Percentiles rank a stretch among this genome's conserved stretches.
These are phyloP conservation scores for Volvariella surrecta DNA, from an alignment of 1,284 basidiomycete genomes.

Conservation along the genomic window DNA sequence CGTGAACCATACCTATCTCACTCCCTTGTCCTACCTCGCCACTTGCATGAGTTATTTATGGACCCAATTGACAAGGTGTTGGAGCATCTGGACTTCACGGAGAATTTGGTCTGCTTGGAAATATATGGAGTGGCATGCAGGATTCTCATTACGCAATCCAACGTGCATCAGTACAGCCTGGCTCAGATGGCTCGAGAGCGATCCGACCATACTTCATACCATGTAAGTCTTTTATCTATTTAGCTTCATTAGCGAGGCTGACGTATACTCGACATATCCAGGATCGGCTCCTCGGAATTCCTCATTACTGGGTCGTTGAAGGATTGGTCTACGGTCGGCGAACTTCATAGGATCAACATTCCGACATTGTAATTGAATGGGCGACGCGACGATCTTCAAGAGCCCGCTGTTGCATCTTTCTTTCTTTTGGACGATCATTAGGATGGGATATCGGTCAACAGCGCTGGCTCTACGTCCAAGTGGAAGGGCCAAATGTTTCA, in stretches of 20 bases:
- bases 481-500: conserved; percentile 46
- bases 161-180: conserved; percentile 12
- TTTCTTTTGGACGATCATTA: conserved; percentile 31
- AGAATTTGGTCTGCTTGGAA: conserved; percentile 32
- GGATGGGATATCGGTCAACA: conserved; percentile 29
- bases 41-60: conserved; percentile 31
- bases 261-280: conserved; percentile 12
- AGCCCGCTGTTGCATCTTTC: conserved; percentile 32
- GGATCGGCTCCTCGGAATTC: conserved; percentile 20
- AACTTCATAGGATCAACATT: conserved; percentile 33
- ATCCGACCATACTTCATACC: conserved; percentile 40
- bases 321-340: conserved; percentile 37
- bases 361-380: conserved; percentile 45
- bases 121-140: conserved; percentile 47
- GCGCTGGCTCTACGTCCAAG: conserved; percentile 44
- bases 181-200: conserved; percentile 27
- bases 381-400: conserved; percentile 40
- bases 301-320: conserved; percentile 22
- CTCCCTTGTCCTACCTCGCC: conserved; percentile 1
- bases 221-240: conserved; percentile 14
- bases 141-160: conserved; percentile 26
- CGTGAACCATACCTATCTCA: conserved; percentile 11
- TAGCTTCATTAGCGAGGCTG: neutral
- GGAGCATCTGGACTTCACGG: conserved; percentile 26
- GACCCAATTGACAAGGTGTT: conserved; percentile 38